Base-by-base conservation (phyloP, 768 basidiomycete species). In the Sarcodon aspratus region DNA sequence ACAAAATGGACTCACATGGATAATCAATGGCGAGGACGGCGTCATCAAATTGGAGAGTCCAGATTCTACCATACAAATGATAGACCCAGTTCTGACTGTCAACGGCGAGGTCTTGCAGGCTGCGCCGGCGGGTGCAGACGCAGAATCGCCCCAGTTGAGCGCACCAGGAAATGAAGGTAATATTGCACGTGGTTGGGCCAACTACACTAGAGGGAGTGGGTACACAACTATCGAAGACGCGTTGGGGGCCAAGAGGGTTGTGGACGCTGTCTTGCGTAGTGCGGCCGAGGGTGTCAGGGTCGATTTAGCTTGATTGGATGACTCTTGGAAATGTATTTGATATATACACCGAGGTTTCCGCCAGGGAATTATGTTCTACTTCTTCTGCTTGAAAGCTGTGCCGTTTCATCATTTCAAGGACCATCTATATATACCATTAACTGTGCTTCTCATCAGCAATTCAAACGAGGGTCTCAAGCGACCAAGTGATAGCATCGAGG, bases 21-120 rank as follows among this genome's bases (percentile, higher is more conserved):
- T 58, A 48, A 67, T 68, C 32, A 63, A 67, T 31, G 67, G 66
- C 6, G 65, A 66, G 38, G 59, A 63, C 1, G 65, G 65, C 0
- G 52, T 54, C 7, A 63, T 66, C 37, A 40, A 52, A 7, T 13
- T 67, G 0, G 60, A 65, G 44, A 49, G 50, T 37, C 53, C 59
- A 13, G 33, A 5, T 7, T 21, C 52, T 1, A 56, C 59, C 36
- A 40, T 59, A 40, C 50, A 58, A 40, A 52, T 64, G 8, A 9
- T 15, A 6, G 55, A 62, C 31, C 65, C 65, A 27, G 50, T 52
- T 12, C 33, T 66, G 42, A 66, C 53, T 46, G 27, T 69, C 47
- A 63, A 69, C 38, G 65, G 65, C 6, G 56, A 64, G 45, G 49
- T 48, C 37, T 56, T 68, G 3, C 52, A 57, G 18, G 36, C 59